phyloP scores from a whole-genome alignment of 2,329 filamentous ascomycete species.

The Camillea tinctor region DNA sequence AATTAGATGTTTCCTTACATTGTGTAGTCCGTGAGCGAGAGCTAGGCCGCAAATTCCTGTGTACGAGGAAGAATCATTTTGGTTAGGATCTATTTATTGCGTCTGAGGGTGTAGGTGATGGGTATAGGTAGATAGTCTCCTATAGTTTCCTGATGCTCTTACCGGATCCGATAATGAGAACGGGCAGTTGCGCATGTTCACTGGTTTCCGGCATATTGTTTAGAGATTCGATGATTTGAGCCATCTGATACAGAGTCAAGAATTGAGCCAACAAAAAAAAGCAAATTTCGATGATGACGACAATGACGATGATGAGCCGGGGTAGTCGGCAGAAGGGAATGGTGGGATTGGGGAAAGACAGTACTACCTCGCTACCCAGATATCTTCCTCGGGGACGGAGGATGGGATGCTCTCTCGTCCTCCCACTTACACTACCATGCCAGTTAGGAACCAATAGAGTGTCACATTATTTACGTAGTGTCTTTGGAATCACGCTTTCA shows the following conservation, averaged over 20 bases:
- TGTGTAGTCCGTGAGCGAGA: constrained; percentile 25
- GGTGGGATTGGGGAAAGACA: too few species aligned
- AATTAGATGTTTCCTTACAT: constrained; percentile 9
- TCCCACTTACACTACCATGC: too few species aligned
- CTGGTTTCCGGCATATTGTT: constrained; percentile 10
- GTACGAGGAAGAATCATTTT: not conserved
- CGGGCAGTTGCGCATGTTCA: constrained; percentile 14
- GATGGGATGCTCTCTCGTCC: too few species aligned
- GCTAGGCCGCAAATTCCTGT: constrained; percentile 25
- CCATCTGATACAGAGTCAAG: too few species aligned
- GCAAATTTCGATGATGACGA: too few species aligned
- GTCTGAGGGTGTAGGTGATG: too few species aligned
- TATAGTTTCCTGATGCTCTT: constrained; percentile 6
- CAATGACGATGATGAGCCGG: too few species aligned
- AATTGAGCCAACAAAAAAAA: too few species aligned
- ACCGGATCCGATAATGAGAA: constrained; percentile 29
- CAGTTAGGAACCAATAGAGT: not conserved
- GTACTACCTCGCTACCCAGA: too few species aligned
- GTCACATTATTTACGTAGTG: not conserved
- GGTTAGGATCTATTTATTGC: not conserved
- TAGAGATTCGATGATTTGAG: not conserved
- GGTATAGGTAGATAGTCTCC: not conserved
- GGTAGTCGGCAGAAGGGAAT: too few species aligned
- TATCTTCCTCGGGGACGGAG: too few species aligned
- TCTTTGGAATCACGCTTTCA: too few species aligned